Conservation (phyloP, 371 early-diverging fungal genomes). For the Circinella umbellata region DNA sequence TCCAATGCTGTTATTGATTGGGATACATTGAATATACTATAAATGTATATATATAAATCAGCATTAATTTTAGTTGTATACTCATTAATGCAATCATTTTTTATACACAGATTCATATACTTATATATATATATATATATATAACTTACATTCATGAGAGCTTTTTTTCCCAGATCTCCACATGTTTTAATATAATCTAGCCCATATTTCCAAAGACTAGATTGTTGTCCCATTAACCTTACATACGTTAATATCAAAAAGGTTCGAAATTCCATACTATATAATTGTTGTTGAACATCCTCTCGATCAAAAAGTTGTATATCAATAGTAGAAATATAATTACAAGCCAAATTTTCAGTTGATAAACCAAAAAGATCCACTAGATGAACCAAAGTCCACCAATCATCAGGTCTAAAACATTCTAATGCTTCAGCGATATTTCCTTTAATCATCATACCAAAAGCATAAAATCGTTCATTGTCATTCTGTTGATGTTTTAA, state of each 20-base stretch:
- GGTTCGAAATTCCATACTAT: not conserved
- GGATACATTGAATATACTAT: conserved; percentile 1
- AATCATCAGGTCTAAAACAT: not conserved
- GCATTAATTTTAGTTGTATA: not conserved
- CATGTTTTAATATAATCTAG: not conserved
- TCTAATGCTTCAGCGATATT: not conserved
- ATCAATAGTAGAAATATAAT: not conserved
- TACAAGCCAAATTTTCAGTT: not conserved
- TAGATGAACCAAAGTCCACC: conserved; percentile 2
- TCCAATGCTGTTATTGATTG: not conserved
- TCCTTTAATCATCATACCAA: not conserved
- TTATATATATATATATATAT: no score
- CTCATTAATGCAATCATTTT: no score
- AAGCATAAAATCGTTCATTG: not conserved
- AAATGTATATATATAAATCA: not conserved
- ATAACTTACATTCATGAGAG: not conserved
- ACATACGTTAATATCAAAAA: not conserved
- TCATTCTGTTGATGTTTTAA: not conserved
- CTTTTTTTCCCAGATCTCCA: not conserved
- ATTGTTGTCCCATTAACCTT: not conserved
- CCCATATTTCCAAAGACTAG: not conserved
- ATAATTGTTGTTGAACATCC: not conserved
- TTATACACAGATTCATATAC: no score
- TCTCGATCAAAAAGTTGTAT: not conserved
- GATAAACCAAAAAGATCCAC: not conserved